These are phyloP conservation scores for Penicillium brevicompactum DNA, from an alignment of 2,329 filamentous ascomycete species.

Conservation along the genomic window DNA sequence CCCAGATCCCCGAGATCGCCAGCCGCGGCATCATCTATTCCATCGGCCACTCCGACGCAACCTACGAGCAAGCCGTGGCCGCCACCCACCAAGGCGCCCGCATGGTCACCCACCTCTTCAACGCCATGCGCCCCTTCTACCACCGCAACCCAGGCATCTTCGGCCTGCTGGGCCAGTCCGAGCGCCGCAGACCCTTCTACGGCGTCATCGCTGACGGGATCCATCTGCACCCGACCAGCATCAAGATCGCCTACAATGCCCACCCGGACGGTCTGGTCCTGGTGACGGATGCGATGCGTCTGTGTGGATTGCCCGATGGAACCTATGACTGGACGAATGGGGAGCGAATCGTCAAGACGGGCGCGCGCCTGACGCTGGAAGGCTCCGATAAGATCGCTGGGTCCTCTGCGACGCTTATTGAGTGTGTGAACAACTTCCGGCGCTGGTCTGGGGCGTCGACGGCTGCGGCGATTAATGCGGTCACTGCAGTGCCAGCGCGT, in stretches of 20 bases:
- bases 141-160: conserved; percentile 92
- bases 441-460: conserved; percentile 44
- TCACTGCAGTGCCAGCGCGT: conserved; percentile 42
- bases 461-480: conserved; percentile 43
- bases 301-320: conserved; percentile 81
- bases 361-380: conserved; percentile 72
- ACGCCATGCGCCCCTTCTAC: conserved; percentile 87
- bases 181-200: conserved; percentile 68
- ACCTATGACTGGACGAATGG: conserved; percentile 83
- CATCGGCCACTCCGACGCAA: conserved; percentile 84
- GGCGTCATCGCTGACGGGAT: conserved; percentile 90
- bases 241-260: conserved; percentile 86
- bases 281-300: conserved; percentile 89
- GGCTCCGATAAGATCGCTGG: conserved; percentile 79
- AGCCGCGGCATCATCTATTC: conserved; percentile 71
- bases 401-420: conserved; percentile 52
- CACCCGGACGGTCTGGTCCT: conserved; percentile 84
- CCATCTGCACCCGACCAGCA: conserved; percentile 82
- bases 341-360: conserved; percentile 61
- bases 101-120: conserved; percentile 94
- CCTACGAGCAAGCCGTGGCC: conserved; percentile 75
- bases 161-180: conserved; percentile 73
- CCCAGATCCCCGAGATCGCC: conserved; percentile 67
- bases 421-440: conserved; percentile 49
- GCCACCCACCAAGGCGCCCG: conserved; percentile 75